These are phyloP conservation scores for Xylaria flabelliformis DNA, from an alignment of 495 filamentous ascomycete species.

Conservation along the genomic window DNA sequence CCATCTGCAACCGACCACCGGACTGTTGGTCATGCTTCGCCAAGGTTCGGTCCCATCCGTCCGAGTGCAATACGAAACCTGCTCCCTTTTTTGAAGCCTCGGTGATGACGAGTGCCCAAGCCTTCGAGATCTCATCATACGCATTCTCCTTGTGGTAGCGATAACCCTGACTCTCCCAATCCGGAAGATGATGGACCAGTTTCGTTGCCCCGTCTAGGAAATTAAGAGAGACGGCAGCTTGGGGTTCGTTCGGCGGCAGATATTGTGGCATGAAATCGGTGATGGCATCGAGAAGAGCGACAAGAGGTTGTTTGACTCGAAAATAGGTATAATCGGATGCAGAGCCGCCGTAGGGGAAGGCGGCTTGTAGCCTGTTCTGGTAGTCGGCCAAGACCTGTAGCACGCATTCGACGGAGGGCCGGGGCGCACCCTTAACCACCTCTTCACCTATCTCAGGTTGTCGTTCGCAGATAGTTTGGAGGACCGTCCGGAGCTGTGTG, in stretches of 20 bases:
- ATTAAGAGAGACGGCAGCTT: slow-evolving; percentile 76
- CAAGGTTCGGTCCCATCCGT: slow-evolving; percentile 90
- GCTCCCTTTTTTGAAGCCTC: slow-evolving; percentile 91
- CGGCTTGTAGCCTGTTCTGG: slow-evolving; percentile 73
- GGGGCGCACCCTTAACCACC: slow-evolving; percentile 82
- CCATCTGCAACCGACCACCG: slow-evolving; percentile 80
- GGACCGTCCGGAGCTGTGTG: slow-evolving; percentile 77
- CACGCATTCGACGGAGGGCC: slow-evolving; percentile 80
- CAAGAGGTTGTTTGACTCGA: slow-evolving; percentile 81
- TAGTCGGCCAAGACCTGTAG: slow-evolving; percentile 82
- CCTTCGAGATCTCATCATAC: slow-evolving; percentile 93
- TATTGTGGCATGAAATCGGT: slow-evolving; percentile 95
- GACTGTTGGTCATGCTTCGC: slow-evolving; percentile 88
- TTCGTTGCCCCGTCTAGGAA: slow-evolving; percentile 90
- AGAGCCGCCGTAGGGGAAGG: slow-evolving; percentile 84
- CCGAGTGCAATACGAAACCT: slow-evolving; percentile 88
- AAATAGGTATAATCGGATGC: slow-evolving; percentile 95
- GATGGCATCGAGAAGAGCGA: slow-evolving; percentile 84
- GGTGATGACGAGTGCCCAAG: slow-evolving; percentile 90
- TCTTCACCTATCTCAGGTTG: slow-evolving; percentile 83
- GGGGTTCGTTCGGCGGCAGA: slow-evolving; percentile 86
- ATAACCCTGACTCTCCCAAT: slow-evolving; percentile 84
- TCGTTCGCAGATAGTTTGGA: slow-evolving; percentile 86
- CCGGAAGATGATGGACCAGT: slow-evolving; percentile 84
- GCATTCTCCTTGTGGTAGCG: slow-evolving; percentile 91